Conservation (phyloP, 805 yeast genomes). For the Cyberlindnera meyerae region DNA sequence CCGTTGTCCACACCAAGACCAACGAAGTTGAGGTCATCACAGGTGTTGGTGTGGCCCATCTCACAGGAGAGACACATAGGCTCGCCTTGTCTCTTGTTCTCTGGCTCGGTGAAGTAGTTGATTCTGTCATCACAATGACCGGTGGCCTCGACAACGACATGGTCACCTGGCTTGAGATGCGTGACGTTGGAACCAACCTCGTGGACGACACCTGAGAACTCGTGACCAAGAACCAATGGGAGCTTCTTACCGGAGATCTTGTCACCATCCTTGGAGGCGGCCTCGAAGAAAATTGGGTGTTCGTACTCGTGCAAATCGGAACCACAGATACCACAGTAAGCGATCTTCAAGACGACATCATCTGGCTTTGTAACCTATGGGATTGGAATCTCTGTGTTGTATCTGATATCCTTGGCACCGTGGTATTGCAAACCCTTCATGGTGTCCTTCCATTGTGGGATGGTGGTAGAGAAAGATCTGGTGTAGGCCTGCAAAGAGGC, state of each 20-base stretch:
- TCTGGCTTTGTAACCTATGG: constrained; percentile 34
- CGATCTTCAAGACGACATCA: constrained; percentile 40
- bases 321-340: constrained; percentile 56
- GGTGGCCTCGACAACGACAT: constrained; percentile 50
- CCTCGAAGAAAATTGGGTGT: constrained; percentile 60
- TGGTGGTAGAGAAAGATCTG: neutral
- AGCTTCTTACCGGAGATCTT: constrained; percentile 32
- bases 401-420: constrained; percentile 35
- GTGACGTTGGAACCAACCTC: constrained; percentile 45
- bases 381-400: constrained; percentile 28
- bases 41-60: constrained; percentile 41
- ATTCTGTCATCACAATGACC: constrained; percentile 38
- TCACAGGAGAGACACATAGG: constrained; percentile 39
- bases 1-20: constrained; percentile 51
- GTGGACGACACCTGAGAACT: constrained; percentile 56
- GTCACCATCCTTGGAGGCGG: constrained; percentile 30
- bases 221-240: constrained; percentile 60
- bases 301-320: constrained; percentile 55
- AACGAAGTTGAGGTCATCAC: constrained; percentile 37
- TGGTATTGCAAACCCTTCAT: constrained; percentile 33
- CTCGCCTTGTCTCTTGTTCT: constrained; percentile 17
- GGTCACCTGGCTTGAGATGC: constrained; percentile 48
- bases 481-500: no score
- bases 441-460: neutral
- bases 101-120: constrained; percentile 24